Conservation (phyloP, 2,329 filamentous ascomycete species). For the Aspergillus sp. region DNA sequence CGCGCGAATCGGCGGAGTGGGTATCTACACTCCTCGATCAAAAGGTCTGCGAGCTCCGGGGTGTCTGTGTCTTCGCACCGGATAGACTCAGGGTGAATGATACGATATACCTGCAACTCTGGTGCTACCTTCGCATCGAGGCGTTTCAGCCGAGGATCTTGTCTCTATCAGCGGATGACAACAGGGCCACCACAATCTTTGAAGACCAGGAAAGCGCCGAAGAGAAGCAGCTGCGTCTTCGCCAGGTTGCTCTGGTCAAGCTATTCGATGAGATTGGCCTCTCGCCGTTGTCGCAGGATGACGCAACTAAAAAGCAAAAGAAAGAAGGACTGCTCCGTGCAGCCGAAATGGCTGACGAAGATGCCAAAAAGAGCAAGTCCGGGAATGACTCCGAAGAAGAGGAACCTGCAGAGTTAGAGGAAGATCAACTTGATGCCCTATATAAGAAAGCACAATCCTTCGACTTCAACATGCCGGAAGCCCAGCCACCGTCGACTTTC, state of each 20-base stretch:
- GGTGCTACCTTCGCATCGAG: conserved; percentile 72
- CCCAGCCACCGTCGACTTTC: conserved; percentile 82
- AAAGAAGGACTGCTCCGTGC: conserved; percentile 83
- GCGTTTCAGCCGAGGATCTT: conserved; percentile 73
- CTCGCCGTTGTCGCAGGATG: conserved; percentile 73
- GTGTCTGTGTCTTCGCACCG: conserved; percentile 84
- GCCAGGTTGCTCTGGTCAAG: conserved; percentile 86
- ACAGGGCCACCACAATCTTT: conserved; percentile 74
- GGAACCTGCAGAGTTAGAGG: conserved; percentile 88
- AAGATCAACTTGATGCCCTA: conserved; percentile 90
- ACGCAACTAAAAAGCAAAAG: conserved; percentile 74
- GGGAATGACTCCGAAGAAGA: conserved; percentile 66
- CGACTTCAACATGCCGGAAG: conserved; percentile 88
- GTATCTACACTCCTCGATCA: conserved; percentile 92
- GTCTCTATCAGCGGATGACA: conserved; percentile 58
- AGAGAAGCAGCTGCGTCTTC: conserved; percentile 79
- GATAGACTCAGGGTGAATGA: conserved; percentile 87
- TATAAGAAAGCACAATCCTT: conserved; percentile 98
- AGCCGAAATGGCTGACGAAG: conserved; percentile 84
- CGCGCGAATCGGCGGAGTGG: conserved; percentile 87
- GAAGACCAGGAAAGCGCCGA: conserved; percentile 84
- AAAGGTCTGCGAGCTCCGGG: conserved; percentile 84
- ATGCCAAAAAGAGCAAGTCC: conserved; percentile 58
- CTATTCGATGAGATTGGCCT: conserved; percentile 89
- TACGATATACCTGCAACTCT: conserved; percentile 87